Base-by-base conservation (phyloP, 148 eudicot genomes). In the Rhododendron williamsianum region DNA sequence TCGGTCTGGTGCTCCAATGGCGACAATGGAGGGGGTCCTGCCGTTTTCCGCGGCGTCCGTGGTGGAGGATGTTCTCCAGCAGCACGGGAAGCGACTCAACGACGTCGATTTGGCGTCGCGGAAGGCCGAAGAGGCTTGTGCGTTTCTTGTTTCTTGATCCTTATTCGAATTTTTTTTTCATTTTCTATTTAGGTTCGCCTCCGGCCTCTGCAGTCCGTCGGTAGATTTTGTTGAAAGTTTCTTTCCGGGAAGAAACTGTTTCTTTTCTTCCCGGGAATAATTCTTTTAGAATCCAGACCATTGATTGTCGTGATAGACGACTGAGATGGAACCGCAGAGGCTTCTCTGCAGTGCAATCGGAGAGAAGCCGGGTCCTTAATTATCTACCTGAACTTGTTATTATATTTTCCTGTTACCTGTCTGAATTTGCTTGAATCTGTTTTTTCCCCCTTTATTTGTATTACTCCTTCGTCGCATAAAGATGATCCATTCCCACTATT, bases 51-150 rank as follows among this genome's bases (percentile, higher is more conserved):
- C 93, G 76, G 90, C 87, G 25, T 89, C 96, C 60, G 88, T 95
- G 81, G 92, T 93, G 83, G 98, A 92, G 78, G 94, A 96, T 86
- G 92, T 92, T 87, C 92, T 96, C 77, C 93, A 90, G 82, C 91
- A 91, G 84, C 91, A 92, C 60, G 95, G 91, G 2, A 90, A 89
- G 85, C 85, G 91, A 46, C 87, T 90, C 43, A 71, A 88, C 76
- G 98, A 92, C 63, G 71, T 85, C 4, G 92, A 93, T 85, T 90
- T 90, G 27, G 98, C 93, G 1, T 92, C 98, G 9, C 88, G 96
- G 82, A 93, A 91, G 89, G 91, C 93, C 35, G 91, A 96, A 80
- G 98, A 96, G 84, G 92, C 94, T 87, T 93, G 99, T 96, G 89
- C 84, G 94, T 81, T 86, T 45, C 11, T 73, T 83, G 19, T 78